Evolutionary conservation across 2,329 filamentous ascomycete genomes (phyloP).

Genomic region (Pseudofabraea citricarpa): DNA sequence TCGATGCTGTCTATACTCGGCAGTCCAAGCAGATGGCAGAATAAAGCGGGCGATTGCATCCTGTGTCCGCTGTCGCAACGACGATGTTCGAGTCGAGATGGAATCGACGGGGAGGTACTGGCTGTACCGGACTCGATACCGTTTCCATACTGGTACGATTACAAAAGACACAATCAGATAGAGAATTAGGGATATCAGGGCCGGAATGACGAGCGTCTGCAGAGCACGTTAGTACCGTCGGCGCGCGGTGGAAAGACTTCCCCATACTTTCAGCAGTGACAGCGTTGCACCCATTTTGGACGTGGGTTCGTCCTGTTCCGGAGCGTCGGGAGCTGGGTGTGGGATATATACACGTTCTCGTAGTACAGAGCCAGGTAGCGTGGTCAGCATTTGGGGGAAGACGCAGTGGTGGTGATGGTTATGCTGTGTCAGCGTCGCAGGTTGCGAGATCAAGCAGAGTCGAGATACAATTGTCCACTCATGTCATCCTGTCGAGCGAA

Average conservation of each 20-base stretch:
- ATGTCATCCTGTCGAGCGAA: no score
- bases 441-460: no score
- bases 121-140: constrained; percentile 65
- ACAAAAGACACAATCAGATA: constrained; percentile 64
- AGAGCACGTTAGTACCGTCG: background rate
- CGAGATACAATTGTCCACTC: no score
- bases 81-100: constrained; percentile 52
- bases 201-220: constrained; percentile 67
- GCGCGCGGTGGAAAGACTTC: background rate
- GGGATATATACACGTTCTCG: constrained; percentile 19
- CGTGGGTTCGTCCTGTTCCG: constrained; percentile 20
- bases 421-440: no score
- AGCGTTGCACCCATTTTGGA: constrained; percentile 21
- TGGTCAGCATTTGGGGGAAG: no score
- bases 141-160: constrained; percentile 63
- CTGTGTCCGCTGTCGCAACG: constrained; percentile 48
- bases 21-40: constrained; percentile 44
- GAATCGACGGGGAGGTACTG: constrained; percentile 68
- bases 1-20: constrained; percentile 35
- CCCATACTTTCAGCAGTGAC: constrained; percentile 25
- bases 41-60: constrained; percentile 34
- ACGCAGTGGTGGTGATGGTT: no score
- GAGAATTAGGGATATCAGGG: constrained; percentile 63
- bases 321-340: constrained; percentile 24
- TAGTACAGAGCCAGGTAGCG: constrained; percentile 3